Base-by-base conservation (phyloP, 2,329 filamentous ascomycete genomes). In the Teratosphaeria zuluensis region DNA sequence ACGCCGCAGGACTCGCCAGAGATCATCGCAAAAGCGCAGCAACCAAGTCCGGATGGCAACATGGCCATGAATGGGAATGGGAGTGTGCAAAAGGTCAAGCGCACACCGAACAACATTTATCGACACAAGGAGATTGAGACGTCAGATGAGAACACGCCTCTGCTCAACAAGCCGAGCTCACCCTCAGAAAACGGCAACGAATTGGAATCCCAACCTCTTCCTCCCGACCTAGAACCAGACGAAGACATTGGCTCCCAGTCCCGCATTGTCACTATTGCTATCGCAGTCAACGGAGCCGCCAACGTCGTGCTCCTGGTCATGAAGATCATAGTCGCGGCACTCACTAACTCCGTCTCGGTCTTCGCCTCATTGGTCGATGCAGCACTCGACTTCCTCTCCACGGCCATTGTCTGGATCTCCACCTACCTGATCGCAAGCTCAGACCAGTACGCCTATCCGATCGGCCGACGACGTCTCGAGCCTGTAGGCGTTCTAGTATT, bases 81-180 rank as follows among this genome's bases (percentile, higher is more conserved):
- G 30, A 54, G 59, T 56, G 57, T 65, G 21, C 58, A 64, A 6
- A 85, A 82, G 67, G 78, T 90, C 63, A 89, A 89, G 71, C 83
- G 89, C 55, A 96, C 91, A 0, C 90, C 90, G 1, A 89, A 89
- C 70, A 89, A 92, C 66, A 84, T 96, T 57, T 96, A 95, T 73
- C 89, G 88, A 46, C 81, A 84, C 33, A 76, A 65, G 31, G 33
- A 58, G 6, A 58, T 58, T 7, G 59, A 61, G 28, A 53, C 57
- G 30, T 52, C 59, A 16, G 87, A 90, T 69, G 82, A 83, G 53
- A 62, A 57, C 33, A 81, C 85, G 1, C 85, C 89, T 0, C 77
- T 92, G 24, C 78, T 91, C 32, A 68, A 74, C 32, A 71, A 74
- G 51, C 24, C 16, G 54, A 38, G 32, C 14, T 16, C 54, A 24